Evolutionary conservation across 352 stramenopile genomes (phyloP), one percentile per base, ranked within the genome.

Genomic region (Phytopythium vexans): DNA sequence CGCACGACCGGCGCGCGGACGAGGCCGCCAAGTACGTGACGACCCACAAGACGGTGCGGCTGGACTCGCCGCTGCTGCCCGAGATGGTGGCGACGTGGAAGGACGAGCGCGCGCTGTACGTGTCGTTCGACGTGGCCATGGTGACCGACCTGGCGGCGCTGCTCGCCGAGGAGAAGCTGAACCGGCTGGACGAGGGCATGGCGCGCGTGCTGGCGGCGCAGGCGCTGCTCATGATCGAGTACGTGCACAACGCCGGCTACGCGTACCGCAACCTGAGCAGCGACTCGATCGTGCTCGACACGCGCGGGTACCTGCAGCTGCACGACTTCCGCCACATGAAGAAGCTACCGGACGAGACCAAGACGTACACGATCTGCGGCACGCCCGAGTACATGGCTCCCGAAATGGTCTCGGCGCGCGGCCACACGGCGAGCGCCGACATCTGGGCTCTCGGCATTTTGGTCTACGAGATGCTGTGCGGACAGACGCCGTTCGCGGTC

Each of bases 371-470:
- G 34, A 89, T 96, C 53, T 95, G 85, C 41, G 86, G 86, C 8
- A 95, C 86, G 21, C 77, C 87, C 32, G 87, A 96, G 66, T 96
- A 95, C 66, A 92, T 95, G 70, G 80, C 87, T 8, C 87, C 87
- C 0, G 87, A 96, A 60, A 92, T 96, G 82, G 72, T 96, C 36
- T 93, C 83, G 0, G 86, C 85, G 2, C 74, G 86, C 15, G 82
- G 81, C 6, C 83, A 96, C 53, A 91, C 78, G 9, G 73, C 69
- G 16, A 83, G 72, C 38, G 77, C 82, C n/a, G 87, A 96, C 41
- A 78, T 92, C 32, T 96, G 87, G 87, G 86, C 80, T 0, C 68
- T 95, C 3, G 87, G 86, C 10, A 90, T 95, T 41, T 66, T 95
- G 48, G 60, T 94, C 33, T 96, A 92, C 58, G 86, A 96, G 60